Base-by-base conservation (phyloP, 495 filamentous ascomycete species). In the Hypoxylon intermedium region DNA sequence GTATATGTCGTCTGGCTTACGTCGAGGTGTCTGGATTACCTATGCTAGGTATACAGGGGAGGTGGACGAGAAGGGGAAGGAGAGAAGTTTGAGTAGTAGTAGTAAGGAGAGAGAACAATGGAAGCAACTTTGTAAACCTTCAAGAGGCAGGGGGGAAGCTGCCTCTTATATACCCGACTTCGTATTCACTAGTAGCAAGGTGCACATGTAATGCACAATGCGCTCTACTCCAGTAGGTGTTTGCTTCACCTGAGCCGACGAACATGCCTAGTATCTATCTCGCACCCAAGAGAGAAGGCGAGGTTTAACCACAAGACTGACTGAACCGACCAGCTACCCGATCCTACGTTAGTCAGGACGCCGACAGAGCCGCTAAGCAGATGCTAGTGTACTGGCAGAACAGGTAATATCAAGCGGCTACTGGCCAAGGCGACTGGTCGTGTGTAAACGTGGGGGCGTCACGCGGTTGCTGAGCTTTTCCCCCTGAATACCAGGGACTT, bases 311-410 rank as follows among this genome's bases (percentile, higher is more conserved):
- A 57, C 36, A 43, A 47, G 45, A 60, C 55, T 40, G 45, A 60
- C 55, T 40, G 13, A 36, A 53, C 44, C 54, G 60, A 54, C 49
- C 50, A 45, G 38, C 50, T 28, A 51, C 52, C 61, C 44, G 40
- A 65, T 60, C 55, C 44, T 65, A 7, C 55, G 36, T 44, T 41
- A n/a, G 30, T 56, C 24, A 9, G 49, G 44, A 44, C 49, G 28
- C 60, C 43, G 51, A 56, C 47, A 60, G 61, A 65, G 61, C 61
- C 61, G 50, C 61, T 45, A 36, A 37, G 33, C 1, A 47, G n/a
- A 51, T 55, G 31, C 26, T 33, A 59, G 13, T 52, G 44, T 55
- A 33, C 45, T 44, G n/a, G n/a, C n/a, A n/a, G n/a, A n/a, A n/a
- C 56, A 37, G 55, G 38, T 34, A 34, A 50, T 38, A 44, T 49